These are phyloP conservation scores for Chlorella ohadii DNA, from an alignment of 139 green algal species.

Conservation along the genomic window DNA sequence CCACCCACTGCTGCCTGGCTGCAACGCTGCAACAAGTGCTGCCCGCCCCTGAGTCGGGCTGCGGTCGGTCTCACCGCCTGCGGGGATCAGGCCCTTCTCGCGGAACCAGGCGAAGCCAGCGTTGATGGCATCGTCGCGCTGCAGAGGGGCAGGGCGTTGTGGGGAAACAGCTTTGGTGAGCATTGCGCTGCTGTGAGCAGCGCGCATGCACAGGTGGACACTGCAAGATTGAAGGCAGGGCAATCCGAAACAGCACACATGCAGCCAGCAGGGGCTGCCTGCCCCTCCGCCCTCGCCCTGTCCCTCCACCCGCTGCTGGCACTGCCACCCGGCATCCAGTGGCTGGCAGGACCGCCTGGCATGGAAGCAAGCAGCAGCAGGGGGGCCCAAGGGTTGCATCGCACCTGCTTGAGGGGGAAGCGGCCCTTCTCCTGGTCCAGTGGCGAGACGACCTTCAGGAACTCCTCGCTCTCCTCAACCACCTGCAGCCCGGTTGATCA, in stretches of 20 bases:
- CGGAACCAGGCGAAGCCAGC: constrained; percentile 73
- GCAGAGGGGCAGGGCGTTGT: not conserved
- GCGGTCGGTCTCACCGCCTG: constrained; percentile 48
- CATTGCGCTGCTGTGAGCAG: too few relatives aligned
- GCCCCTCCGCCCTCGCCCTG: too few relatives aligned
- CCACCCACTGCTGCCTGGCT: not conserved
- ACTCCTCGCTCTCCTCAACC: constrained; percentile 62
- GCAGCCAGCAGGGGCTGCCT: too few relatives aligned
- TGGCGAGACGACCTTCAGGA: constrained; percentile 56
- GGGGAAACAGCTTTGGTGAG: too few relatives aligned
- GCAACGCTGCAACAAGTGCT: too few relatives aligned
- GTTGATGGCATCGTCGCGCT: constrained; percentile 72
- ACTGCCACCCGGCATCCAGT: too few relatives aligned
- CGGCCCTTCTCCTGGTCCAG: constrained; percentile 54
- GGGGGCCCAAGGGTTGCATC: not conserved
- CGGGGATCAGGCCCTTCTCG: constrained; percentile 74
- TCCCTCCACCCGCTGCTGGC: too few relatives aligned
- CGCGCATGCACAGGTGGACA: too few relatives aligned
- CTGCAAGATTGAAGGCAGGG: too few relatives aligned
- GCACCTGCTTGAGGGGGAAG: constrained; percentile 76
- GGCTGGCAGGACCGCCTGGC: too few relatives aligned
- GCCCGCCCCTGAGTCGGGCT: too few relatives aligned
- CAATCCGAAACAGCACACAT: not conserved
- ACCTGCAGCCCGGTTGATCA: not conserved
- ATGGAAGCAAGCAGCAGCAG: not conserved